A percentile compares a stretch with the other conserved stretches of the same genome.
phyloP scores from a whole-genome alignment of 2,329 filamentous ascomycete genomes.

The Aspergillus brasiliensis region DNA sequence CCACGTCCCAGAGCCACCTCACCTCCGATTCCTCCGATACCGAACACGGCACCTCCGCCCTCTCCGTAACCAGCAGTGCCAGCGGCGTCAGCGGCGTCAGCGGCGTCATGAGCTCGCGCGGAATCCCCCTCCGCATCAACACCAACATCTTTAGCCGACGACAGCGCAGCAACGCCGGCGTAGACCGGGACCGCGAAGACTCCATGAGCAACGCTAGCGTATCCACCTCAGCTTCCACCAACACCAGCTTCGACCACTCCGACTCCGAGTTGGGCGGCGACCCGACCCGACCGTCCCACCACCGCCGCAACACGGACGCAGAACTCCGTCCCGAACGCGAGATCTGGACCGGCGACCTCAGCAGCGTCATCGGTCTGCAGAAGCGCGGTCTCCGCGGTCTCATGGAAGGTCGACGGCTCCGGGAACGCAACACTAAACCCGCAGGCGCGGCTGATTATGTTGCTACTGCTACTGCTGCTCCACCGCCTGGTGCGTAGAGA shows the following conservation, averaged over 20 bases:
- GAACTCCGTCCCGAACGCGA: slow-evolving; percentile 53
- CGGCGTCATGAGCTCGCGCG: slow-evolving; percentile 31
- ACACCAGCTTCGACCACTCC: slow-evolving; percentile 41
- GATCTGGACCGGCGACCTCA: slow-evolving; percentile 74
- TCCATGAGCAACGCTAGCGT: slow-evolving; percentile 42
- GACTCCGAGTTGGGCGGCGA: slow-evolving; percentile 36
- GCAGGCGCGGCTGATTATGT: slow-evolving; percentile 15
- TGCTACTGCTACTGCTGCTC: background rate
- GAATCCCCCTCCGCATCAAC: slow-evolving; percentile 43
- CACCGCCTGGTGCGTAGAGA: background rate
- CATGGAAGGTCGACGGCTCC: slow-evolving; percentile 89
- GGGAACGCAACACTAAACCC: slow-evolving; percentile 63
- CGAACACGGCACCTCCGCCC: slow-evolving; percentile 33
- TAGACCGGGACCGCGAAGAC: slow-evolving; percentile 41
- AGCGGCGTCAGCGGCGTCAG: slow-evolving; percentile 29
- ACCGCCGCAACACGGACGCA: slow-evolving; percentile 42
- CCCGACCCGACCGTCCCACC: slow-evolving; percentile 42
- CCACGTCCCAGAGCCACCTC: slow-evolving; percentile 31
- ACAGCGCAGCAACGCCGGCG: slow-evolving; percentile 20
- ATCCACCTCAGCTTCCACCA: slow-evolving; percentile 39
- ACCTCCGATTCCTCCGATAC: slow-evolving; percentile 45
- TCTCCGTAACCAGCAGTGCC: slow-evolving; percentile 32
- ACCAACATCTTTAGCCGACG: slow-evolving; percentile 36
- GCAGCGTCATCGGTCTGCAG: slow-evolving; percentile 88
- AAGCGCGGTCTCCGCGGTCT: slow-evolving; percentile 87